Base-by-base conservation (phyloP, 768 basidiomycete genomes). In the Kwoniella mangroviensis region DNA sequence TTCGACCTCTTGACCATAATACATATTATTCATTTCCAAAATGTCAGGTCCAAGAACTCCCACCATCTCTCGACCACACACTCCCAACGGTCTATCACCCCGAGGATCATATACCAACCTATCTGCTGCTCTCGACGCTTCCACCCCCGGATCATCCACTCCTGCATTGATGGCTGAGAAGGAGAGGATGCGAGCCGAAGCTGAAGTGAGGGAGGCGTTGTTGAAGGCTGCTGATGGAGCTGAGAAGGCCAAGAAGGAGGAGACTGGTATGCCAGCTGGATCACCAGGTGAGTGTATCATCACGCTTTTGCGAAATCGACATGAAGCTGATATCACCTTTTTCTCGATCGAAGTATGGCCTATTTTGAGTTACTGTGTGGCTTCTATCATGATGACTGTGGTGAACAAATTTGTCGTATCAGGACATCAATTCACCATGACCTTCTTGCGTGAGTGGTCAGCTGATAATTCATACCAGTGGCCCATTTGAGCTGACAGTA, bases 361-460 rank as follows among this genome's bases (percentile, higher is more conserved):
- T 42, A 91, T 98, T 72, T 71, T 90, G 68, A 91, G 91, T 79
- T 98, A 98, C 82, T 98, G 97, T 80, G 69, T 91, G 15, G 93
- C 95, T 1, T 94, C 92, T 0, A 96, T 98, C 73, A 84, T 95
- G 58, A 99, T 99, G 97, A 99, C 97, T 0, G 87, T 98, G 55
- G 89, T 96, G 72, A 98, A 98, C 86, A 98, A 98, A 92, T 98
- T 91, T 75, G 93, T 98, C 67, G 96, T 98, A 7, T 98, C 95
- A 1, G 97, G 97, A 5, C 86, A 86, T 40, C 83, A 92, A 75
- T 99, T 98, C 84, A 93, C 92, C 73, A 98, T 98, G 97, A 98
- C 92, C 74, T 98, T 98, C 81, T 86, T 98, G 54, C 88, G 79
- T 80, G 68, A 75, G 79, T 69, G 19, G 42, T 41, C 41, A 57